Conservation (phyloP, 1,284 basidiomycete genomes). For the Leccinum insigne region DNA sequence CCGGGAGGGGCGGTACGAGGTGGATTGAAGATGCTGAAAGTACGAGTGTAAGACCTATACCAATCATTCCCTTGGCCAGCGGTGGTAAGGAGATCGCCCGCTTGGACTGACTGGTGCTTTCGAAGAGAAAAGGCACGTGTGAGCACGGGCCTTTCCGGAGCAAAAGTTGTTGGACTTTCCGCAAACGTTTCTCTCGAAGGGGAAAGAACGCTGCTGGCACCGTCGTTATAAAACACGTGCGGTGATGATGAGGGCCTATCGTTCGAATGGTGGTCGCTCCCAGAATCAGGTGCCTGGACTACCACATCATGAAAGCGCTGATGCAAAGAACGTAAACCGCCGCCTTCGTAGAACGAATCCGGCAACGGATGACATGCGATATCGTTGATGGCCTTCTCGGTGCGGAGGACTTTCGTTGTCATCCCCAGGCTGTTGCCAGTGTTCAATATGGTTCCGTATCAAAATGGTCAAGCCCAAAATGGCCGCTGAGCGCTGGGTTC, state of each 20-base stretch:
- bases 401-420: slow-evolving; percentile 93
- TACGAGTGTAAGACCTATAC: slow-evolving; percentile 48
- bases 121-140: slow-evolving; percentile 33
- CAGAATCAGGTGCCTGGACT: slow-evolving; percentile 45
- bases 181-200: slow-evolving; percentile 23
- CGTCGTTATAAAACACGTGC: slow-evolving; percentile 11
- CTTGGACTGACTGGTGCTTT: slow-evolving; percentile 55
- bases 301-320: slow-evolving; percentile 75
- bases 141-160: slow-evolving; percentile 1
- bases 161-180: slow-evolving; percentile 24
- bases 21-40: slow-evolving; percentile 51
- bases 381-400: slow-evolving; percentile 96
- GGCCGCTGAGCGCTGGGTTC: background rate
- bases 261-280: slow-evolving; percentile 63
- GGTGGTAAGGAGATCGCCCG: slow-evolving; percentile 65
- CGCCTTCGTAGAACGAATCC: slow-evolving; percentile 90
- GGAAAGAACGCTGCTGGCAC: slow-evolving; percentile 9
- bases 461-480: background rate
- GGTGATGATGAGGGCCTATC: slow-evolving; percentile 23
- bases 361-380: slow-evolving; percentile 96
- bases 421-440: slow-evolving; percentile 62
- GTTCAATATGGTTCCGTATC: background rate
- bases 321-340: slow-evolving; percentile 86
- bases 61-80: slow-evolving; percentile 46
- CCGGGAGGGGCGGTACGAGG: slow-evolving; percentile 41